These are phyloP conservation scores for Camptophora hylomeconis DNA, from an alignment of 2,329 filamentous ascomycete species.

Conservation along the genomic window DNA sequence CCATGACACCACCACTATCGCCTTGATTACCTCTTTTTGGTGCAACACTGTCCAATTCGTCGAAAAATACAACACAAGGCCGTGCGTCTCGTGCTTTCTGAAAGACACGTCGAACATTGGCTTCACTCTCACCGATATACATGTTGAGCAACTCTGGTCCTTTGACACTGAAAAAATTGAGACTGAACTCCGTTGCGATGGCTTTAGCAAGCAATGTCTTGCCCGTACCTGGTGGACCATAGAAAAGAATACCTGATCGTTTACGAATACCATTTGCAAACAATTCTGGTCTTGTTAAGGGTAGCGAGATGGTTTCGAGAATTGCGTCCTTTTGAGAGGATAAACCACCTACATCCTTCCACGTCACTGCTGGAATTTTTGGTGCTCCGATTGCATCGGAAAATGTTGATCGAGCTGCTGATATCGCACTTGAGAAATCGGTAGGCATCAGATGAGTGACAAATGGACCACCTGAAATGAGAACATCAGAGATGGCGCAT, in stretches of 20 bases:
- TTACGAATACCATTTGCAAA: conserved; percentile 99
- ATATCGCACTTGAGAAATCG: conserved; percentile 87
- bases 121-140: conserved; percentile 92
- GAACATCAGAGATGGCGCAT: conserved; percentile 47
- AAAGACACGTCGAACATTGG: conserved; percentile 80
- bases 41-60: conserved; percentile 84
- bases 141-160: conserved; percentile 86
- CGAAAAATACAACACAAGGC: conserved; percentile 86
- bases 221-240: conserved; percentile 79
- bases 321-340: conserved; percentile 95
- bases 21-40: conserved; percentile 96
- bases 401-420: conserved; percentile 93
- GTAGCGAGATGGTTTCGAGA: conserved; percentile 89
- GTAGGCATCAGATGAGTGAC: conserved; percentile 65
- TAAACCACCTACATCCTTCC: conserved; percentile 90
- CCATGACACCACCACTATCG: conserved; percentile 95
- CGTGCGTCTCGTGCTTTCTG: conserved; percentile 73
- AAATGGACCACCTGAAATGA: conserved; percentile 70
- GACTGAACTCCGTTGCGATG: conserved; percentile 82
- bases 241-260: conserved; percentile 83
- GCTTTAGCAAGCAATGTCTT: conserved; percentile 90
- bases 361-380: conserved; percentile 93
- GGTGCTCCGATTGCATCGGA: conserved; percentile 93
- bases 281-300: conserved; percentile 77
- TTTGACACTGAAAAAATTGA: conserved; percentile 92